Conservation (phyloP, 495 filamentous ascomycete genomes). For the Neurospora cerealis region DNA sequence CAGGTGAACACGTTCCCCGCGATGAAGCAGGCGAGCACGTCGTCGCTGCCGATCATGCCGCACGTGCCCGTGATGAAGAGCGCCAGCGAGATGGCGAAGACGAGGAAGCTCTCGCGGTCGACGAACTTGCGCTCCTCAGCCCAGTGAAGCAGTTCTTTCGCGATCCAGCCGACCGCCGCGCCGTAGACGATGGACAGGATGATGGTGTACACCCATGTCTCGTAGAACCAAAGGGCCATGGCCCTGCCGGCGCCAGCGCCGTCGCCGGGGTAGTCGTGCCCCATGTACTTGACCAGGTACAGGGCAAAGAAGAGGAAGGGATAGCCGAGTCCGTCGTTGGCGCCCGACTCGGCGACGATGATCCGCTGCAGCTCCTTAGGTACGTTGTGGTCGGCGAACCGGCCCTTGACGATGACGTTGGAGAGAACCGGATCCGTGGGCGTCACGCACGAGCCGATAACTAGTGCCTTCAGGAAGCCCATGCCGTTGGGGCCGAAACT, state of each 20-base stretch:
- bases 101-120: slow-evolving; percentile 82
- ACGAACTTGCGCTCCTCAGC: slow-evolving; percentile 76
- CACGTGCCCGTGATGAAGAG: slow-evolving; percentile 81
- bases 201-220: slow-evolving; percentile 81
- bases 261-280: slow-evolving; percentile 35
- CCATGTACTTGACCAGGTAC: slow-evolving; percentile 70
- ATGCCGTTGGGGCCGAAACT: slow-evolving; percentile 29
- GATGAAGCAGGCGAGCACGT: slow-evolving; percentile 87
- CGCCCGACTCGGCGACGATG: slow-evolving; percentile 82
- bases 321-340: slow-evolving; percentile 90
- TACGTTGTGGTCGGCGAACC: slow-evolving; percentile 84
- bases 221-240: slow-evolving; percentile 74
- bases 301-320: slow-evolving; percentile 81
- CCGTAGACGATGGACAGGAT: slow-evolving; percentile 73
- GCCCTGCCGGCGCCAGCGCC: slow-evolving; percentile 54
- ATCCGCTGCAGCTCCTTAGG: slow-evolving; percentile 74
- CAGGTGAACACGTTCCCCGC: slow-evolving; percentile 87
- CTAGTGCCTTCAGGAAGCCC: slow-evolving; percentile 65
- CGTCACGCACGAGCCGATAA: slow-evolving; percentile 74
- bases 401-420: slow-evolving; percentile 87
- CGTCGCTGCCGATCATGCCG: slow-evolving; percentile 84
- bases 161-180: slow-evolving; percentile 64
- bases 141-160: slow-evolving; percentile 73
- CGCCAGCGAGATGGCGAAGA: slow-evolving; percentile 46
- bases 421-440: slow-evolving; percentile 88